Percentiles rank a stretch among this genome's conserved stretches.
Conservation (phyloP, 305 asterid genomes). For the Coffea humblotiana region DNA sequence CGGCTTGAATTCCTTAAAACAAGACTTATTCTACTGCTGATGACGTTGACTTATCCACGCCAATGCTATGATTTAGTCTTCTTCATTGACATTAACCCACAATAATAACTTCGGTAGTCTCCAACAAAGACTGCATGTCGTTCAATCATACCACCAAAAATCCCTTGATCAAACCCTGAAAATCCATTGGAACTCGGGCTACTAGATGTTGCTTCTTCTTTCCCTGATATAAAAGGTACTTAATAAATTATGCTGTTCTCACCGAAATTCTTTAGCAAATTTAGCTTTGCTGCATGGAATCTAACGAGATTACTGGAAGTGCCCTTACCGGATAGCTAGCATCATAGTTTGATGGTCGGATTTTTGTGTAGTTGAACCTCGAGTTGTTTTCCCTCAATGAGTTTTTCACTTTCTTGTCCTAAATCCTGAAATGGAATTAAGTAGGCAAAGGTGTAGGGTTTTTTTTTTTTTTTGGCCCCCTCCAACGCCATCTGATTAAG, state of each 20-base stretch:
- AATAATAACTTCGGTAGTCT: neutral
- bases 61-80: neutral
- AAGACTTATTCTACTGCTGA: constrained; percentile 10
- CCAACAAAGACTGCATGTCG: neutral
- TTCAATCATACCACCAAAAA: constrained; percentile 1
- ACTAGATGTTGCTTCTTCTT: neutral
- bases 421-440: neutral
- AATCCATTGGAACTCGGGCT: too few relatives aligned
- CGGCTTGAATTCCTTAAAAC: constrained; percentile 2
- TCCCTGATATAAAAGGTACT: too few relatives aligned
- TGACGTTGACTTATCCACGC: constrained; percentile 32
- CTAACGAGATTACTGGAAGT: neutral
- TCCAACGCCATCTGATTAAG: too few relatives aligned
- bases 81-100: neutral
- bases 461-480: too few relatives aligned
- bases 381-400: neutral
- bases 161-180: neutral
- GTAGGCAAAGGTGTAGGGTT: neutral
- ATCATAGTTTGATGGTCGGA: neutral
- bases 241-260: neutral
- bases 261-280: too few relatives aligned
- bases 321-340: neutral
- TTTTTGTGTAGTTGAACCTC: neutral
- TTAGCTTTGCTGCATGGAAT: neutral
- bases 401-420: neutral